These are phyloP conservation scores for Sporothrix humicola DNA, from an alignment of 2,329 filamentous ascomycete genomes.

Conservation along the genomic window DNA sequence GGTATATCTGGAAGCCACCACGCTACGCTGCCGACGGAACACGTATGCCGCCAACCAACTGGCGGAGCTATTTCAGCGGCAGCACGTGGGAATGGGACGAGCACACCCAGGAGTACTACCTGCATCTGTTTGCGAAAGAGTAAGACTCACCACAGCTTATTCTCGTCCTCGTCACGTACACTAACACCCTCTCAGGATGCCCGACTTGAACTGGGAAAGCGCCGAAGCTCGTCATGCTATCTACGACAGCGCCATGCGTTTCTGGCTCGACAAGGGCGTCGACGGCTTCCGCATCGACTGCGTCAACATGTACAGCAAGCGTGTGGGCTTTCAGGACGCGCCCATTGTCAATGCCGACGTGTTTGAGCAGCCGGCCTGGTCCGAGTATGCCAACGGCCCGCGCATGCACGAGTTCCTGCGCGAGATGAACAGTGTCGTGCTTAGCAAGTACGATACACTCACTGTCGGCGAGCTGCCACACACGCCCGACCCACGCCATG, in stretches of 20 bases:
- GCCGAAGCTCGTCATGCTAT: slow-evolving; percentile 69
- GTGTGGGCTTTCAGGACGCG: slow-evolving; percentile 60
- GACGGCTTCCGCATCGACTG: slow-evolving; percentile 78
- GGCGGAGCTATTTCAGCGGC: slow-evolving; percentile 66
- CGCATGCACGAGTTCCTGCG: slow-evolving; percentile 70
- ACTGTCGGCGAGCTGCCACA: slow-evolving; percentile 73
- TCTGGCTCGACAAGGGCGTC: slow-evolving; percentile 78
- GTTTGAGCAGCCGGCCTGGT: slow-evolving; percentile 58
- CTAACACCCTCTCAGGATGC: slow-evolving; percentile 58
- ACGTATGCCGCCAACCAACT: slow-evolving; percentile 76
- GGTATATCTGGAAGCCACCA: slow-evolving; percentile 46
- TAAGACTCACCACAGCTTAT: not conserved
- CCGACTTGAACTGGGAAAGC: slow-evolving; percentile 87
- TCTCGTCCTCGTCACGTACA: not conserved
- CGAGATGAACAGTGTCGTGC: slow-evolving; percentile 67
- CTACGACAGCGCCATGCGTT: slow-evolving; percentile 73
- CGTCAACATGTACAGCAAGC: slow-evolving; percentile 75
- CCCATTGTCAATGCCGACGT: slow-evolving; percentile 50
- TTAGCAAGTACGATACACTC: slow-evolving; percentile 67
- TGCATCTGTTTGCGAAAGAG: slow-evolving; percentile 70
- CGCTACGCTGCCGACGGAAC: slow-evolving; percentile 60
- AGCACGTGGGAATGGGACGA: slow-evolving; percentile 75
- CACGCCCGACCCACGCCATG: slow-evolving; percentile 62
- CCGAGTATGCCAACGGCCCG: slow-evolving; percentile 71
- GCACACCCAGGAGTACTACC: slow-evolving; percentile 74